A percentile compares a stretch with the other conserved stretches of the same genome.
Evolutionary conservation across 2,329 filamentous ascomycete genomes (phyloP).

Genomic region (Claviceps purpurea): DNA sequence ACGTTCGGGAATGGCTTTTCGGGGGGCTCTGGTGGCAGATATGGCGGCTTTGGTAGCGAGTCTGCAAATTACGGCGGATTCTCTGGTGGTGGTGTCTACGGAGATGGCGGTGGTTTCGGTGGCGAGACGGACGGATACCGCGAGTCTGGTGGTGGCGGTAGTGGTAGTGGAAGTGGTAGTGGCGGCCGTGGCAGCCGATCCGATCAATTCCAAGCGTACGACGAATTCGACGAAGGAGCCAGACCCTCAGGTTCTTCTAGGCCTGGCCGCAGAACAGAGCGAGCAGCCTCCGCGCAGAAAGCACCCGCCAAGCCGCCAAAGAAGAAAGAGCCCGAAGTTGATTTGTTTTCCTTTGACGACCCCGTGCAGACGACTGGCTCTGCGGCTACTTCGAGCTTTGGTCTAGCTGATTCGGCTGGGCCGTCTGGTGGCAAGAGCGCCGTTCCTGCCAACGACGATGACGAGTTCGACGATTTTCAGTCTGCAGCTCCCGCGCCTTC

Average conservation of each 20-base stretch:
- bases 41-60: slow-evolving; percentile 87
- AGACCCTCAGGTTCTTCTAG: slow-evolving; percentile 33
- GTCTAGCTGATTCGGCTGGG: slow-evolving; percentile 30
- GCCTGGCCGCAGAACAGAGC: slow-evolving; percentile 21
- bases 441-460: slow-evolving; percentile 46
- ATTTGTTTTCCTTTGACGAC: slow-evolving; percentile 89
- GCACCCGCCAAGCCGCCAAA: slow-evolving; percentile 52
- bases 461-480: slow-evolving; percentile 97
- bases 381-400: slow-evolving; percentile 31
- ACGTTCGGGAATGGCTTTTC: slow-evolving; percentile 43
- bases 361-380: slow-evolving; percentile 38
- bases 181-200: slow-evolving; percentile 45
- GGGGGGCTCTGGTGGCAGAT: slow-evolving; percentile 40
- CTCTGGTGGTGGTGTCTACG: slow-evolving; percentile 66
- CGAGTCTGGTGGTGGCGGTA: slow-evolving; percentile 84
- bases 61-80: slow-evolving; percentile 58
- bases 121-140: slow-evolving; percentile 64
- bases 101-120: slow-evolving; percentile 80
- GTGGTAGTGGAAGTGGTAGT: slow-evolving; percentile 32
- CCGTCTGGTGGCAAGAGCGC: slow-evolving; percentile 8
- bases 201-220: slow-evolving; percentile 90
- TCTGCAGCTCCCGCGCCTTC: slow-evolving; percentile 55
- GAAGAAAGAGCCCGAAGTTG: slow-evolving; percentile 76
- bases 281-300: slow-evolving; percentile 21
- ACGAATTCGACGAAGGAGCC: slow-evolving; percentile 78